Percentiles rank a stretch among this genome's conserved stretches.
Conservation (phyloP, 768 basidiomycete species). For the Epithele typhae region DNA sequence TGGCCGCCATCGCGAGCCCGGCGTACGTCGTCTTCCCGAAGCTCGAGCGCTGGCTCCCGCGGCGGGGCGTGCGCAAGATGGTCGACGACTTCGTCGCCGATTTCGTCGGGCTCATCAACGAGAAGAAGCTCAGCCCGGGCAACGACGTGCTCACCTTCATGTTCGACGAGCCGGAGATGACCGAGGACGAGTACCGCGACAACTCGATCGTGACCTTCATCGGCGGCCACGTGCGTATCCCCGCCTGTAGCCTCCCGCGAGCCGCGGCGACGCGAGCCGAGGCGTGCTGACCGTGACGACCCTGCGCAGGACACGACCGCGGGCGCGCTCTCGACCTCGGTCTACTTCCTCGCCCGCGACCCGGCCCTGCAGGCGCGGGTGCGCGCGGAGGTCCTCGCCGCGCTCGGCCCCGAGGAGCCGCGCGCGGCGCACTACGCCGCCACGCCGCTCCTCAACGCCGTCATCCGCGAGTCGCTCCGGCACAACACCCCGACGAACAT, state of each 20-base stretch:
- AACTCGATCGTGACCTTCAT: slow-evolving; percentile 37
- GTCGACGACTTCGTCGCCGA: slow-evolving; percentile 5
- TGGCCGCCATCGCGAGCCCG: slow-evolving; percentile 6
- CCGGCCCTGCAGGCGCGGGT: slow-evolving; percentile 33
- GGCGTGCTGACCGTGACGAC: too few species aligned
- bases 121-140: slow-evolving; percentile 7
- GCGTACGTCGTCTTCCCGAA: slow-evolving; percentile 8
- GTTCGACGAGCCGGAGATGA: slow-evolving; percentile 14
- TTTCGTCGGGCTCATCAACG: slow-evolving; percentile 2
- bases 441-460: slow-evolving; percentile 32
- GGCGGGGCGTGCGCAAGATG: slow-evolving; percentile 1
- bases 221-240: slow-evolving; percentile 33
- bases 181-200: slow-evolving; percentile 29
- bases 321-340: slow-evolving; percentile 32
- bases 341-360: slow-evolving; percentile 35
- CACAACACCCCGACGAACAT: slow-evolving; percentile 27
- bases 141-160: slow-evolving; percentile 12
- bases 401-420: slow-evolving; percentile 28
- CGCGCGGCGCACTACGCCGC: slow-evolving; percentile 24
- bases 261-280: neutral
- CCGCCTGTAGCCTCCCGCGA: neutral
- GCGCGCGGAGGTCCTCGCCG: slow-evolving; percentile 33
- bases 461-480: slow-evolving; percentile 37
- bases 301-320: slow-evolving; percentile 34
- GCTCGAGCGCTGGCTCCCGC: slow-evolving; percentile 9